These are phyloP conservation scores for Paralagenidium karlingii DNA, from an alignment of 352 stramenopile genomes.

Conservation along the genomic window DNA sequence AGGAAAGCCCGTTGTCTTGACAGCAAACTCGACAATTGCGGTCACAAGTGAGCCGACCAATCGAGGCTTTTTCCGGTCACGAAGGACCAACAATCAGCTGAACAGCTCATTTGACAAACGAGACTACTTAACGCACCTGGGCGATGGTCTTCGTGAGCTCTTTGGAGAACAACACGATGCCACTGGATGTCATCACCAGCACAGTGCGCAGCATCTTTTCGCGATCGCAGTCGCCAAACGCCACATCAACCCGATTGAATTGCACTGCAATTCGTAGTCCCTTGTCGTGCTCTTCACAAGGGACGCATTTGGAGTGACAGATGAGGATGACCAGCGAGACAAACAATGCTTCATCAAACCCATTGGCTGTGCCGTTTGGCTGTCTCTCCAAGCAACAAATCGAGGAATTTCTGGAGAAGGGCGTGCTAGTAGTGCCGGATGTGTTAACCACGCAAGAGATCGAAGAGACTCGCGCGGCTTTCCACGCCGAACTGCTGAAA, in stretches of 20 bases:
- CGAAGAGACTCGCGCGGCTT: constrained; percentile 22
- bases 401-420: constrained; percentile 38
- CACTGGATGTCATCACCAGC: constrained; percentile 86
- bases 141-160: constrained; percentile 82
- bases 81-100: constrained; percentile 1
- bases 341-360: too few species aligned
- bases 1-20: constrained; percentile 77
- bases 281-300: too few species aligned
- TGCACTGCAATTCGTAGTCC: too few species aligned
- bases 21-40: constrained; percentile 87
- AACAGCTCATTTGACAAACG: neutral
- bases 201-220: constrained; percentile 92
- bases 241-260: too few species aligned
- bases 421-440: constrained; percentile 65
- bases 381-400: constrained; percentile 34
- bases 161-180: constrained; percentile 89
- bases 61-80: constrained; percentile 32
- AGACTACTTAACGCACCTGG: constrained; percentile 23
- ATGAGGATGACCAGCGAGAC: too few species aligned
- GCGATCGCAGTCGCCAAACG: neutral
- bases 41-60: constrained; percentile 85
- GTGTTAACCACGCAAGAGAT: constrained; percentile 51
- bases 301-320: too few species aligned
- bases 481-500: constrained; percentile 51
- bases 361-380: too few species aligned